A percentile compares a stretch with the other conserved stretches of the same genome.
These are phyloP conservation scores for Penicillium decumbens DNA, from an alignment of 2,329 filamentous ascomycete genomes.

Conservation along the genomic window DNA sequence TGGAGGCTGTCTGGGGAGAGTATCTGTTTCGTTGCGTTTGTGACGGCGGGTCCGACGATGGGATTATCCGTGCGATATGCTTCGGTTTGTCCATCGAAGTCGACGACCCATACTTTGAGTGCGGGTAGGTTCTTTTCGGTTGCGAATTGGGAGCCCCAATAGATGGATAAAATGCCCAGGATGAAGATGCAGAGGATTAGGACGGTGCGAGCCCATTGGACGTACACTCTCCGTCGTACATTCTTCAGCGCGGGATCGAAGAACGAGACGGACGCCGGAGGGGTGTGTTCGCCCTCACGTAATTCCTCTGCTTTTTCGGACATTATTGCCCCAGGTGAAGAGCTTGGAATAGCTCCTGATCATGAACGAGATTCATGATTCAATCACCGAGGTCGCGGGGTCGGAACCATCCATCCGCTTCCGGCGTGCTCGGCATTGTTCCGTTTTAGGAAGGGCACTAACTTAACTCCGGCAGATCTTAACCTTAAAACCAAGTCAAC, in stretches of 20 bases:
- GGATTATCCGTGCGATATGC: constrained; percentile 50
- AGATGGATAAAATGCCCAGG: constrained; percentile 54
- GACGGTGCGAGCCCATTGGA: constrained; percentile 24
- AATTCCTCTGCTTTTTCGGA: neutral
- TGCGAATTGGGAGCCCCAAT: constrained; percentile 56
- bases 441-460: constrained; percentile 3
- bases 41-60: constrained; percentile 55
- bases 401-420: constrained; percentile 4
- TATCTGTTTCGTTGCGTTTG: constrained; percentile 44
- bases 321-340: neutral
- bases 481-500: too few relatives aligned
- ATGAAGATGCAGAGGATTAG: constrained; percentile 53
- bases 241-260: constrained; percentile 25
- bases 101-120: constrained; percentile 56
- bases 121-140: constrained; percentile 48
- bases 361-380: neutral
- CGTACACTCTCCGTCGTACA: constrained; percentile 19
- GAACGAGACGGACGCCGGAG: constrained; percentile 24
- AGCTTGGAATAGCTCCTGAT: neutral
- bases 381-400: neutral
- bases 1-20: constrained; percentile 38
- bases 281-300: neutral
- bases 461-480: constrained; percentile 4
- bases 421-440: constrained; percentile 6
- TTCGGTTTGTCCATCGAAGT: constrained; percentile 56